Base-by-base conservation (phyloP, 1,284 basidiomycete genomes). In the Salmacisia buchloeana region DNA sequence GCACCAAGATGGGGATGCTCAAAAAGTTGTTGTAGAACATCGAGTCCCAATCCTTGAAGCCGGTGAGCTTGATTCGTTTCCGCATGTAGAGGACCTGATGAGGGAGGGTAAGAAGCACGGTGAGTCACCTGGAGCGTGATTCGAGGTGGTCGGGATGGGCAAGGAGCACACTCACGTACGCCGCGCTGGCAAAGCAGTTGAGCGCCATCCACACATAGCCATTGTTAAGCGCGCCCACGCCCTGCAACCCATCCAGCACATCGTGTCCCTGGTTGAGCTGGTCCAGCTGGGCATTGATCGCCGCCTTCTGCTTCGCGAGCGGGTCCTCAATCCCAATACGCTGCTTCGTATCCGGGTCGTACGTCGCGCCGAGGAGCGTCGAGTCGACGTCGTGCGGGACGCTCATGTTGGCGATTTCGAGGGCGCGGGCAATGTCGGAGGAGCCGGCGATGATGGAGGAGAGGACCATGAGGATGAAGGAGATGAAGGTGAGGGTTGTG, bases 11-110 rank as follows among this genome's bases (percentile, higher is more conserved):
- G 45, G 96, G 93, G 72, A 98, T 92, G 36, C 92, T 96, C 58
- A 98, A 84, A 59, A 97, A 81, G 82, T 98, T 99, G 84, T 97
- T 97, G 84, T 97, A 98, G 83, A 93, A 97, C 94, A 98, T 97
- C 29, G 94, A 90, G 79, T 98, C 96, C 94, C 93, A 97, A 80
- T 98, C 94, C 67, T 93, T 94, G 83, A 99, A 98, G 41, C 92
- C 92, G n/a, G 92, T 97, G 45, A 85, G 81, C 83, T 98, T 98
- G 84, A 99, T 98, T 64, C 90, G 86, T 81, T 96, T 97, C 68
- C 96, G 87, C 96, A 98, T 98, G 60, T 90, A 85, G 61, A 99
- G 85, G 46, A 94, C 89, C 91, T 92, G 68, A 25, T 18, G n/a
- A 21, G 46, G 49, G 12, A 25, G 25, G 38, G 27, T 7, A 52